phyloP scores from a whole-genome alignment of 345 rosid genomes.

The Heritiera littoralis region DNA sequence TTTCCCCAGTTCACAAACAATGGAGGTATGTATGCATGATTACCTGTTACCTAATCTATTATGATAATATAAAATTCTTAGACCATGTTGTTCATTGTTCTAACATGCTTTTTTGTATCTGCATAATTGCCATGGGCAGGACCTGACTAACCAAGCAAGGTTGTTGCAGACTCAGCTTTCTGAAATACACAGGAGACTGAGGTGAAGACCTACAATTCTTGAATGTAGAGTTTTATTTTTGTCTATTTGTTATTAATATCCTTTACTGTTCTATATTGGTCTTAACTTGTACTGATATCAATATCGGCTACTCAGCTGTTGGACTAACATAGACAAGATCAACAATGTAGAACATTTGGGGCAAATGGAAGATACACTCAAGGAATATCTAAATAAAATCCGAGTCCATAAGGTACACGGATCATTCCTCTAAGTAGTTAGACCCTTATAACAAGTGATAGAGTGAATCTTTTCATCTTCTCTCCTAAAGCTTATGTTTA shows the following conservation, averaged over 20 bases:
- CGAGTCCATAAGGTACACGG: conserved; percentile 54
- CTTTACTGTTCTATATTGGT: background rate
- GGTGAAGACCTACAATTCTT: conserved; percentile 38
- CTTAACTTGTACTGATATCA: conserved; percentile 11
- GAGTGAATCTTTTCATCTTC: background rate
- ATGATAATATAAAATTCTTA: conserved; percentile 12
- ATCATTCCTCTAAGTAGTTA: conserved; percentile 7
- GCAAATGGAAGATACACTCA: conserved; percentile 59
- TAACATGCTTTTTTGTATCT: conserved; percentile 12
- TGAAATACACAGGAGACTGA: conserved; percentile 54
- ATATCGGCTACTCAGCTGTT: conserved; percentile 49
- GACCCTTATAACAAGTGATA: background rate
- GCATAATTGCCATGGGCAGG: conserved; percentile 38
- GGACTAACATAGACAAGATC: conserved; percentile 63
- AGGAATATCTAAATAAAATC: conserved; percentile 56
- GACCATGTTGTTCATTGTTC: conserved; percentile 7
- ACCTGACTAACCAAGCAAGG: conserved; percentile 42
- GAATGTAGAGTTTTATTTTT: conserved; percentile 7
- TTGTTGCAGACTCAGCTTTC: conserved; percentile 52
- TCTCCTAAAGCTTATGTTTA: background rate
- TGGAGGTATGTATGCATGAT: conserved; percentile 55
- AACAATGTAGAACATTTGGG: conserved; percentile 57
- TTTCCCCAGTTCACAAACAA: conserved; percentile 58
- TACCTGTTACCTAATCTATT: conserved; percentile 1
- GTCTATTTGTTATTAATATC: background rate